Evolutionary conservation across 2,329 filamentous ascomycete species (phyloP), one percentile per base, ranked within the genome.

Genomic region (Fusarium sp.): DNA sequence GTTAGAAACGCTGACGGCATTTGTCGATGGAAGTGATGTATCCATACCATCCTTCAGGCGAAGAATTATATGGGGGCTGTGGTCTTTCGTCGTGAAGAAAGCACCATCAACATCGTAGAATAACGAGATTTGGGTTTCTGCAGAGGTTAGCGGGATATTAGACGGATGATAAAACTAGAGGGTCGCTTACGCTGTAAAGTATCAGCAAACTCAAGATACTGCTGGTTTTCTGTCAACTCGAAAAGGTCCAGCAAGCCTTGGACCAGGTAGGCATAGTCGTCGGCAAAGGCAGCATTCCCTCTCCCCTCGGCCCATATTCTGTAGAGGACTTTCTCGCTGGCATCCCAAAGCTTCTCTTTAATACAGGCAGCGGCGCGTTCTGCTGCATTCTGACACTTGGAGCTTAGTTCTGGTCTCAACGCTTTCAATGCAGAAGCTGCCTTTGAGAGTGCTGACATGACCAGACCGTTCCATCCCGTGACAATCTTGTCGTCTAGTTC

Each of bases 1-100:
- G 76, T 98, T 98, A 16, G 88, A 86, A 0, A 93, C 92, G n/a
- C 92, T 91, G 8, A 95, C 87, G 38, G 93, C 93, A 76, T 99
- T 99, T 52, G 92, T 91, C 0, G 93, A 96, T 1, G 96, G 96
- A 63, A 96, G 91, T 2, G 93, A 91, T 7, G 93, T 93, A 78
- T 99, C 96, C 86, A 97, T 97, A 69, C 94, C 96, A 67, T 97
- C 93, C 80, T 99, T 99, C 50, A 97, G 86, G 26, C 95, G 91
- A 63, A 98, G 87, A 62, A 97, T 90, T 30, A 91, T 86, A 73
- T 94, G 88, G 1, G 89, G 82, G 11, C 90, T 88, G 41, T 85
- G 80, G 13, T 83, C 80, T 6, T 85, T 81, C 2, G 91, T 94
- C 6, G 89, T 90, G 81, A 92, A 96, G 84, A 95, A 96, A 33